These are phyloP conservation scores for Cenchrus americanus DNA, from an alignment of 176 grass and related monocot species.

Conservation along the genomic window DNA sequence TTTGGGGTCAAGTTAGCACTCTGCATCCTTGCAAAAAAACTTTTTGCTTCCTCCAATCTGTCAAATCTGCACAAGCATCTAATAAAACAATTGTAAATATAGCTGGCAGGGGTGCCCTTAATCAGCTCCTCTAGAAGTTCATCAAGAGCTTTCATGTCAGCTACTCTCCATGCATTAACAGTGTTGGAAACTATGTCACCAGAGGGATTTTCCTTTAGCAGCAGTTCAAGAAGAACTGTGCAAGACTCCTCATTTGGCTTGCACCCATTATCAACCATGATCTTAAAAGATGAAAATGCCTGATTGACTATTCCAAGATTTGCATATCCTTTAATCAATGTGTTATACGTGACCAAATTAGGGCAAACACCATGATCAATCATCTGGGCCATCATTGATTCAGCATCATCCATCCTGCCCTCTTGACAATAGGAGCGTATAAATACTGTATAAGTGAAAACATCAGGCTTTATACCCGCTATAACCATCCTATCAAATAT, in stretches of 20 bases:
- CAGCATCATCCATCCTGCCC: slow-evolving; percentile 78
- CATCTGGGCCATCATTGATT: slow-evolving; percentile 67
- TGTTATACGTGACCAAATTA: slow-evolving; percentile 78
- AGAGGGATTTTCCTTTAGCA: slow-evolving; percentile 57
- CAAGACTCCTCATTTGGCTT: slow-evolving; percentile 79
- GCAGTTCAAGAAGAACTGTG: slow-evolving; percentile 60
- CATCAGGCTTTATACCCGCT: slow-evolving; percentile 62
- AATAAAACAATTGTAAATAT: slow-evolving; percentile 61
- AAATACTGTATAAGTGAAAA: slow-evolving; percentile 75
- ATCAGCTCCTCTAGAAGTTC: slow-evolving; percentile 55
- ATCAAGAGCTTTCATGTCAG: slow-evolving; percentile 50
- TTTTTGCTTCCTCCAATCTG: slow-evolving; percentile 74
- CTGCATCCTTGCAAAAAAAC: slow-evolving; percentile 60
- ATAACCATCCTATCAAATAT: slow-evolving; percentile 68
- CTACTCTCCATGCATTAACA: slow-evolving; percentile 65
- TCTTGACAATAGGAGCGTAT: slow-evolving; percentile 66
- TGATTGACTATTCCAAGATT: slow-evolving; percentile 54
- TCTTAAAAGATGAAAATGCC: slow-evolving; percentile 67
- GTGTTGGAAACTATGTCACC: slow-evolving; percentile 33
- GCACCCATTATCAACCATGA: slow-evolving; percentile 59
- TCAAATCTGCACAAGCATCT: slow-evolving; percentile 69
- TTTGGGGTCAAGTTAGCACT: slow-evolving; percentile 50
- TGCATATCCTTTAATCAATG: slow-evolving; percentile 74
- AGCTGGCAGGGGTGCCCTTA: slow-evolving; percentile 43
- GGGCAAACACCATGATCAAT: slow-evolving; percentile 60